Base-by-base conservation (phyloP, 1,284 basidiomycete genomes). In the Rhodotorula sp. region DNA sequence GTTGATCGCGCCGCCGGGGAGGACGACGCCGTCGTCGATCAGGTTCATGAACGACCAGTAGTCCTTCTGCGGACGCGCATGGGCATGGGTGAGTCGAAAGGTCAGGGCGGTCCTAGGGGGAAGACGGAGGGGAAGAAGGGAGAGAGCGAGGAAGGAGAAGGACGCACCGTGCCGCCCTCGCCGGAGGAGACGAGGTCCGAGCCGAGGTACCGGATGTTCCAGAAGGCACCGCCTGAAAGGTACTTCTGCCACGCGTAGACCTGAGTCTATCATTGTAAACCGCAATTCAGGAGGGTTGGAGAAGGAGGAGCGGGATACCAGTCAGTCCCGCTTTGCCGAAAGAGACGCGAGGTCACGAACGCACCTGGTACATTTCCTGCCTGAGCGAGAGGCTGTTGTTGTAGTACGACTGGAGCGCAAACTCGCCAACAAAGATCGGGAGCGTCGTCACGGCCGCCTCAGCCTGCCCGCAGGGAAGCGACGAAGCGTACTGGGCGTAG, bases 371-470 rank as follows among this genome's bases (percentile, higher is more conserved):
- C 27, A 62, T 44, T 12, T 27, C 37, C 37, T 41, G 22, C 22
- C 57, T 36, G 36, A n/a, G 27, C 5, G 36, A 37, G 37, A 58
- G 37, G 25, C 19, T 58, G 57, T 58, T 58, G 57, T 41, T 53
- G 61, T 27, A 51, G 22, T 32, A 25, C 4, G 44, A 53, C 46
- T 36, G 36, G 19, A 53, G 44, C 22, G 13, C 8, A 12, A 51
- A 62, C 61, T 62, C 61, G 41, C 61, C 61, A 25, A 62, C 61
- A 19, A 51, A 62, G 46, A 62, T 22, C 4, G 61, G 61, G 48
- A 62, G 25, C 17, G 46, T 53, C 15, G 61, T 62, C 32, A 32
- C 13, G 25, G 44, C 44, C 13, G 41, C 32, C 32, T 34, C 17
- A 9, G 61, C 61, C 34, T 51, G 48, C 6, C 41, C 61, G 61